Base-by-base conservation (phyloP, 2,329 filamentous ascomycete genomes). In the Calonectria henricotiae region DNA sequence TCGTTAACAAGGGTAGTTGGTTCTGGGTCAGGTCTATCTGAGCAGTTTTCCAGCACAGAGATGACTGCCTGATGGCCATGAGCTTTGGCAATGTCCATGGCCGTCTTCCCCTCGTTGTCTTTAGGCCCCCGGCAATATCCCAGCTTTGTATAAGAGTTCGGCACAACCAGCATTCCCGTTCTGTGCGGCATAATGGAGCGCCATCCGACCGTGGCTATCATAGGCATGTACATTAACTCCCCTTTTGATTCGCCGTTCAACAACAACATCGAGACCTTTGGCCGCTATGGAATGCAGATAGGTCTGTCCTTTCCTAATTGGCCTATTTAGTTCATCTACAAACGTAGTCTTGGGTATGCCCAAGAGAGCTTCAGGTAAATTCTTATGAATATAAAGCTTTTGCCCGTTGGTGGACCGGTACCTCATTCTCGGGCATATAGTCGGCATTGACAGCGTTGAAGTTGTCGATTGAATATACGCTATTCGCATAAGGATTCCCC, bases 401-500 rank as follows among this genome's bases (percentile, higher is more conserved):
- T 62, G 63, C 15, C 67, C 74, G 30, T 77, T 69, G 46, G 76
- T 55, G 5, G 37, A 78, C 65, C 6, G 67, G 66, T 11, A 74
- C 54, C 15, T 62, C 62, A 35, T 74, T 70, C 9, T 62, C 54
- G 12, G 69, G 39, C 3, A 61, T 39, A 54, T 77, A 78, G 15
- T 73, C 23, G 0, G 49, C 17, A 9, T 55, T 55, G 2, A 69
- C 73, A 0, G 68, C 55, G 13, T 73, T 61, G 61, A 74, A 78
- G 15, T 73, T 66, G 3, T 64, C 66, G 25, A 62, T 17, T 2
- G 75, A 75, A 9, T 65, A 70, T 30, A 66, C 69, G 2, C 76
- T 75, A 47, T 76, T 71, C 11, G 75, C 73, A 58, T 73, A 71
- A 9, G 75, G 76, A 47, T 76, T 77, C 11, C 76, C 75, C 76